Conservation (phyloP, 257 asterid species). For the Nicotiana tabacum region DNA sequence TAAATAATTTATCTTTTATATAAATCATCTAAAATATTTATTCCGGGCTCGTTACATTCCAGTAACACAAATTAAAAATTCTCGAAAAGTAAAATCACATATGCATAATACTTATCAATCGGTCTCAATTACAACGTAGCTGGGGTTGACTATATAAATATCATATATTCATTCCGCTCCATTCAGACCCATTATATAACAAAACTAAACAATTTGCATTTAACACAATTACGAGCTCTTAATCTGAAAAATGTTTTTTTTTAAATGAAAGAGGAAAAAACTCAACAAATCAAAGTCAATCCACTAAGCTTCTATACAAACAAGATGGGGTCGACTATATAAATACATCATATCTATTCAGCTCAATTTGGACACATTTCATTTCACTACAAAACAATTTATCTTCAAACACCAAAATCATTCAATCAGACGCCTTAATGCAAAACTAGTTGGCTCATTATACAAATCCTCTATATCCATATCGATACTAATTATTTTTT, state of each 20-base stretch:
- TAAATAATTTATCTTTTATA: background rate
- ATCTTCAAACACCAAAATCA: background rate
- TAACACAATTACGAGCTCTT: background rate
- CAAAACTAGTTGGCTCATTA: background rate
- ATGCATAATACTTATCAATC: background rate
- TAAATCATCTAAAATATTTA: background rate
- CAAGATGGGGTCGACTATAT: background rate
- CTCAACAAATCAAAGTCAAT: background rate
- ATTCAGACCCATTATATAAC: background rate
- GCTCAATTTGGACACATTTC: background rate
- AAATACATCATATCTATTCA: background rate
- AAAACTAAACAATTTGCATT: background rate
- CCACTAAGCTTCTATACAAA: background rate
- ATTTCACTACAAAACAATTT: background rate
- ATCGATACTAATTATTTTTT: background rate
- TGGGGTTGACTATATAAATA: background rate
- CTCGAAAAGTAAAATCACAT: background rate
- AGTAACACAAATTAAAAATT: background rate
- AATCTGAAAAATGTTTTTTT: background rate
- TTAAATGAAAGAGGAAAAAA: background rate
- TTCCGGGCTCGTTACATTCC: background rate
- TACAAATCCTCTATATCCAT: background rate
- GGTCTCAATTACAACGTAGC: background rate
- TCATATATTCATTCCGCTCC: background rate
- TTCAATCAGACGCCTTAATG: background rate